phyloP scores from a whole-genome alignment of 2,329 filamentous ascomycete species.

The Akanthomyces muscarius region DNA sequence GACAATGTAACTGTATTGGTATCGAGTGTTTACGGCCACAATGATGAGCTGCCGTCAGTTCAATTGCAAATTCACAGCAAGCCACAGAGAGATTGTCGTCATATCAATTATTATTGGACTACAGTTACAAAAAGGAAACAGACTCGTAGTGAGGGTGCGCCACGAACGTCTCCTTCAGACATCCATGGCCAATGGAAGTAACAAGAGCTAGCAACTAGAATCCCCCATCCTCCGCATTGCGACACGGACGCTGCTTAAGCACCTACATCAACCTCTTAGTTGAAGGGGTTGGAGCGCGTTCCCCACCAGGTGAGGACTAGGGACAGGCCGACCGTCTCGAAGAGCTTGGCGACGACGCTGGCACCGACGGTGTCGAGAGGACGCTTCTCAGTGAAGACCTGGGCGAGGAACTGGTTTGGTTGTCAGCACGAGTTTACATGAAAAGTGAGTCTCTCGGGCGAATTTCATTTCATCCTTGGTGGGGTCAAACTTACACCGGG shows the following conservation, averaged over 20 bases:
- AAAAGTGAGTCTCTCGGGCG: too few species aligned
- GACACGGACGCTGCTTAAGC: conserved; percentile 6
- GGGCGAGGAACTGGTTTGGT: conserved; percentile 66
- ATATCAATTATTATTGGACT: conserved; percentile 15
- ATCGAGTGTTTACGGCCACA: too few species aligned
- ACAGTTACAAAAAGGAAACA: conserved; percentile 14
- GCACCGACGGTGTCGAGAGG: conserved; percentile 87
- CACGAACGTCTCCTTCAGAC: neutral
- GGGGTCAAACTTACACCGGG: conserved; percentile 64
- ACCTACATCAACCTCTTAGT: conserved; percentile 46
- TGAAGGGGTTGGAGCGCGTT: conserved; percentile 88
- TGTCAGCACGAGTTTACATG: conserved; percentile 17
- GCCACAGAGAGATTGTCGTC: neutral
- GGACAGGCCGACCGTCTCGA: conserved; percentile 90
- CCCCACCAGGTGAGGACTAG: conserved; percentile 97
- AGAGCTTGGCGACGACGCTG: conserved; percentile 74
- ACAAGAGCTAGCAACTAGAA: neutral
- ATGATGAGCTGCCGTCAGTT: neutral
- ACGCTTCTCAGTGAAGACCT: conserved; percentile 87
- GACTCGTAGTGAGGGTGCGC: conserved; percentile 2
- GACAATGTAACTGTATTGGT: too few species aligned
- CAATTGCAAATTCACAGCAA: neutral
- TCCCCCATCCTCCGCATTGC: neutral
- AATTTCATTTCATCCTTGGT: neutral
- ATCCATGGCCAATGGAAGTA: conserved; percentile 4